phyloP scores from a whole-genome alignment of 495 filamentous ascomycete genomes.

The Penicilliopsis zonata region DNA sequence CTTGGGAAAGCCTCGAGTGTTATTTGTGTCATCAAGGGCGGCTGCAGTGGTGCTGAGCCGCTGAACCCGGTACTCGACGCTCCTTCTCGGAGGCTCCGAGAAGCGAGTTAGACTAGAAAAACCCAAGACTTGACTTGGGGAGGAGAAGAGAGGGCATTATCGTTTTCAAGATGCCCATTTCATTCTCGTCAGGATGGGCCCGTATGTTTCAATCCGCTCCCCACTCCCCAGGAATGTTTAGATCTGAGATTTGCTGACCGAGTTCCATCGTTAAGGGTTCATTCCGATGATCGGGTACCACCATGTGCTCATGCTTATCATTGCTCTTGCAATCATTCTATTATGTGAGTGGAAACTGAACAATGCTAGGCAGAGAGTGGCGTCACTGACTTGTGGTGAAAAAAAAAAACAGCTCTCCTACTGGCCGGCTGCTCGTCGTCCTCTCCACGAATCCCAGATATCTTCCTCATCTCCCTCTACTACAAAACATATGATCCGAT shows the following conservation, averaged over 20 bases:
- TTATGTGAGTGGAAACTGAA: constrained; percentile 92
- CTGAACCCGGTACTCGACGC: constrained; percentile 5
- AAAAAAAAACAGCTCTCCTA: constrained; percentile 39
- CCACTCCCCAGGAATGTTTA: too few relatives aligned
- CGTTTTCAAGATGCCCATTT: constrained; percentile 17
- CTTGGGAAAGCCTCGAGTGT: neutral
- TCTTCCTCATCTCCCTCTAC: constrained; percentile 62
- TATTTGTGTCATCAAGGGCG: neutral
- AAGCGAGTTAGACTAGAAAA: constrained; percentile 21
- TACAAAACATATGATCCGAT: constrained; percentile 50
- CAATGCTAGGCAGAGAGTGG: too few relatives aligned
- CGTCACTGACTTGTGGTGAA: too few relatives aligned
- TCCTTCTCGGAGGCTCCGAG: constrained; percentile 39
- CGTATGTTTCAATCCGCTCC: constrained; percentile 27
- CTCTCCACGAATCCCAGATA: constrained; percentile 53
- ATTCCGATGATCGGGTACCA: constrained; percentile 96
- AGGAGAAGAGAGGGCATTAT: constrained; percentile 4
- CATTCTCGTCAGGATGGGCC: constrained; percentile 15
- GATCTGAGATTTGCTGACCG: too few relatives aligned
- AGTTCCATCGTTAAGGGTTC: constrained; percentile 52
- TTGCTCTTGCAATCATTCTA: constrained; percentile 86
- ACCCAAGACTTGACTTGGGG: constrained; percentile 1
- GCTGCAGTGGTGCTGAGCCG: constrained; percentile 3
- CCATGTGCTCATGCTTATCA: constrained; percentile 96
- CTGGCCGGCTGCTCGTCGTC: constrained; percentile 60